Conservation (phyloP, 768 basidiomycete genomes). For the Coprinopsis sp. region DNA sequence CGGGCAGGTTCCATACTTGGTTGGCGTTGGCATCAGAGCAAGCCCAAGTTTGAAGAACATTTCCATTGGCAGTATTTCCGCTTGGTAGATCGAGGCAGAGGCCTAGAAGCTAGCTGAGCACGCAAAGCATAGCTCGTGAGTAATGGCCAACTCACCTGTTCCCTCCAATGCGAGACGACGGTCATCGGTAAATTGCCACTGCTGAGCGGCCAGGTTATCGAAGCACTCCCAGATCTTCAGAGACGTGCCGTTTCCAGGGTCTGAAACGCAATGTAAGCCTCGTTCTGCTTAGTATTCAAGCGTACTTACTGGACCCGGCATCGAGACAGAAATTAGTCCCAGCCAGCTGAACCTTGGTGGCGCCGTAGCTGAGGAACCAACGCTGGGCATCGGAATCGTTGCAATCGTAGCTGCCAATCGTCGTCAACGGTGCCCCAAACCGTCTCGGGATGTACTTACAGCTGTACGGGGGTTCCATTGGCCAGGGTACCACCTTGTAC, state of each 20-base stretch:
- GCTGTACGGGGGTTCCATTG: constrained; percentile 30
- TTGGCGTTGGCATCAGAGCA: constrained; percentile 1
- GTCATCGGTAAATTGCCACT: constrained; percentile 28
- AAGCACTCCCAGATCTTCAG: constrained; percentile 35
- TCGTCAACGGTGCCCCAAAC: background rate
- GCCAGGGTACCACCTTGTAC: constrained; percentile 24
- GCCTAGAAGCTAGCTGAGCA: background rate
- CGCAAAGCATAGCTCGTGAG: background rate
- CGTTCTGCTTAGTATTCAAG: background rate
- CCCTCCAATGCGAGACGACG: constrained; percentile 24
- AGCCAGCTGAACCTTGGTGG: constrained; percentile 24
- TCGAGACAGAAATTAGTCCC: constrained; percentile 33
- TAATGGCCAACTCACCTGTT: constrained; percentile 12
- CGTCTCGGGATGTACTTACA: constrained; percentile 16
- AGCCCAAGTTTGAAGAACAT: constrained; percentile 2
- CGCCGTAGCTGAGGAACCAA: constrained; percentile 24
- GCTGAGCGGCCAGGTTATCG: constrained; percentile 29
- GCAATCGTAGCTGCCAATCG: constrained; percentile 26
- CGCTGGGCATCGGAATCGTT: constrained; percentile 26
- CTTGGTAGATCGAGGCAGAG: constrained; percentile 4
- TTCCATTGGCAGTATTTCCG: constrained; percentile 3
- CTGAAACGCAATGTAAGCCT: constrained; percentile 5
- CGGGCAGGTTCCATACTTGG: constrained; percentile 3
- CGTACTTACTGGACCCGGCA: constrained; percentile 25
- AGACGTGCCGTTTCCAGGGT: constrained; percentile 24